phyloP scores from a whole-genome alignment of 2,329 filamentous ascomycete species.

The Phoma sp. region DNA sequence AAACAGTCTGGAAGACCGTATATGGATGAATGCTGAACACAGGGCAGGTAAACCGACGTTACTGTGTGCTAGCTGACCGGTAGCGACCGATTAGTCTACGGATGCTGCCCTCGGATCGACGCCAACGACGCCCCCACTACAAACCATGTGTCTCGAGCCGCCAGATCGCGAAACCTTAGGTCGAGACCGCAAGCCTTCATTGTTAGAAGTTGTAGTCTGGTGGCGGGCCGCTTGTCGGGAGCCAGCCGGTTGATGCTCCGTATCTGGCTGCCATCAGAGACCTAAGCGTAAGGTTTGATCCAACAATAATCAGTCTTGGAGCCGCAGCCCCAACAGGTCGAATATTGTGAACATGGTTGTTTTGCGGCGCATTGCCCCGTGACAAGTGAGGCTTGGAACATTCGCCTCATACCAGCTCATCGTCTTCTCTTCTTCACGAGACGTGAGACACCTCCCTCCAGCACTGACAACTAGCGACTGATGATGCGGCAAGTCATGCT shows the following conservation, averaged over 20 bases:
- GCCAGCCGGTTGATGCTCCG: conserved; percentile 3
- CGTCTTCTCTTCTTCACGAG: neutral
- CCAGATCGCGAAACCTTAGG: neutral
- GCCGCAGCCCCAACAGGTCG: neutral
- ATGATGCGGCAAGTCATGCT: neutral
- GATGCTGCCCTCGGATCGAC: neutral
- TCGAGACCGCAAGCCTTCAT: neutral
- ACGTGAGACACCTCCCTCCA: neutral
- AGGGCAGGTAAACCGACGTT: conserved; percentile 8
- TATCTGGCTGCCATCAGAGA: neutral
- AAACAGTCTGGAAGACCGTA: neutral
- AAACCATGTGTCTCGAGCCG: neutral
- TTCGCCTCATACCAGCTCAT: neutral
- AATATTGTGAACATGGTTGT: neutral
- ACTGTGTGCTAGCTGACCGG: neutral
- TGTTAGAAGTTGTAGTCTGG: neutral
- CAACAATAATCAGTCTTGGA: neutral
- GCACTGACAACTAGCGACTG: neutral
- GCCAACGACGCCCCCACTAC: neutral
- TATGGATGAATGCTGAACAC: neutral
- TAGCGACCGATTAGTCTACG: neutral
- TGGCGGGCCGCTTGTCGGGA: neutral
- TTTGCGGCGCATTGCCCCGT: conserved; percentile 1
- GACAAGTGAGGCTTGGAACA: neutral
- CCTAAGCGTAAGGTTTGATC: neutral